Conservation (phyloP, 257 asterid genomes). For the Fraxinus quadrangulata region DNA sequence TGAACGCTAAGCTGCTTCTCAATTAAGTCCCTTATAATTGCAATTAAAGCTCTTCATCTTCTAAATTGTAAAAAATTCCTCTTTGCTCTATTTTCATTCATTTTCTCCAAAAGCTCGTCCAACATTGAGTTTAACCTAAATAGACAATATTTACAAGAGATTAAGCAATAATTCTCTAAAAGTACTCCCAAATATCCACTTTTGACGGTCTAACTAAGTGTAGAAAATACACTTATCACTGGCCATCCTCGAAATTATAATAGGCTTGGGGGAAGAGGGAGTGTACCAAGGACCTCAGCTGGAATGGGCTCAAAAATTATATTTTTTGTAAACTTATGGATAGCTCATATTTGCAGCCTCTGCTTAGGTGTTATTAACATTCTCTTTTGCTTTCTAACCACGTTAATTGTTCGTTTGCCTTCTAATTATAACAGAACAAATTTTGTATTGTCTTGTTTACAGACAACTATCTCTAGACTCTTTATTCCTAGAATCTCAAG, state of each 20-base stretch:
- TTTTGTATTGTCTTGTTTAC: slow-evolving; percentile 27
- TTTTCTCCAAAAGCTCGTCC: too few relatives aligned
- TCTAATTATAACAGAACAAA: slow-evolving; percentile 12
- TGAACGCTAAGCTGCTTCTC: too few relatives aligned
- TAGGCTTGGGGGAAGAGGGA: background rate
- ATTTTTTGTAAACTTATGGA: background rate
- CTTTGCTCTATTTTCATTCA: too few relatives aligned
- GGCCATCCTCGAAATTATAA: background rate
- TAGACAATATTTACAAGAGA: too few relatives aligned
- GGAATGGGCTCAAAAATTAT: background rate
- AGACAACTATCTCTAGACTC: slow-evolving; percentile 84
- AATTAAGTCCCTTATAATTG: too few relatives aligned
- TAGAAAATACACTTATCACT: too few relatives aligned
- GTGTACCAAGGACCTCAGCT: background rate
- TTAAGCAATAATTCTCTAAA: too few relatives aligned
- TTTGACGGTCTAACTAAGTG: too few relatives aligned
- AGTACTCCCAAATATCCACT: too few relatives aligned
- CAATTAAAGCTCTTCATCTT: too few relatives aligned
- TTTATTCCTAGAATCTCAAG: slow-evolving; percentile 79
- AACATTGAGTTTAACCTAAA: too few relatives aligned
- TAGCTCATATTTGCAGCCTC: background rate
- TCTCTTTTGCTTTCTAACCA: slow-evolving; percentile 13
- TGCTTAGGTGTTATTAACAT: slow-evolving; percentile 1
- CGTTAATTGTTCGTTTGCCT: background rate
- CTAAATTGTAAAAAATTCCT: too few relatives aligned